Evolutionary conservation across 148 eudicot genomes (phyloP).

Genomic region (Euryodendron excelsum): DNA sequence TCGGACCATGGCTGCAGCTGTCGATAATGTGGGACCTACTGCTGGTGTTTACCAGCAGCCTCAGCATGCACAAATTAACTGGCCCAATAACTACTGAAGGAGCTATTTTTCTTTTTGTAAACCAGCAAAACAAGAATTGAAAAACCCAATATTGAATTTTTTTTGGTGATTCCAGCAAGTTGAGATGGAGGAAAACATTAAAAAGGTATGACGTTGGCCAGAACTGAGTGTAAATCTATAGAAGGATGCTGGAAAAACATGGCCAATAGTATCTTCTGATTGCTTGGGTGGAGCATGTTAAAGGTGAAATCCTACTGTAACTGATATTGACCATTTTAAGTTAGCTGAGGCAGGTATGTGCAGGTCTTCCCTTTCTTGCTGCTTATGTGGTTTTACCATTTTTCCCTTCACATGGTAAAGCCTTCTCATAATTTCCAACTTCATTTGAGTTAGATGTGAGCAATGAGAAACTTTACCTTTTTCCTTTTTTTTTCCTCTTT

Average conservation of each 20-base stretch:
- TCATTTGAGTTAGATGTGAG: slow-evolving; percentile 2
- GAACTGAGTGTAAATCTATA: slow-evolving; percentile 31
- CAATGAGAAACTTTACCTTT: slow-evolving; percentile 5
- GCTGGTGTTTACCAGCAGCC: slow-evolving; percentile 62
- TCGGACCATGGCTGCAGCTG: slow-evolving; percentile 61
- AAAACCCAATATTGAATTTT: slow-evolving; percentile 30
- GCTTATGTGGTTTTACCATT: slow-evolving; percentile 14
- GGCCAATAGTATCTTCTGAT: slow-evolving; percentile 23
- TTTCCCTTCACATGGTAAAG: slow-evolving; percentile 7
- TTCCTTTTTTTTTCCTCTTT: not conserved
- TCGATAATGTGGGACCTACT: slow-evolving; percentile 60
- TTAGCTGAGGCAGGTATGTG: slow-evolving; percentile 17
- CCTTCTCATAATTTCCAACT: not conserved
- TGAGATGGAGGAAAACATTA: slow-evolving; percentile 15
- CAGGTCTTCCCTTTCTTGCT: slow-evolving; percentile 29
- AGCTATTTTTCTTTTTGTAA: slow-evolving; percentile 11
- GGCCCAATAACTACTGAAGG: slow-evolving; percentile 74
- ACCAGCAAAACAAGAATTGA: slow-evolving; percentile 23
- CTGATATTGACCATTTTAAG: slow-evolving; percentile 17
- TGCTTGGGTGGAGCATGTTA: slow-evolving; percentile 23
- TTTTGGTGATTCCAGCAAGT: slow-evolving; percentile 20
- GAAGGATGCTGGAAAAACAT: slow-evolving; percentile 25
- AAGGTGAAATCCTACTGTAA: slow-evolving; percentile 26
- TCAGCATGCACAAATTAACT: slow-evolving; percentile 68
- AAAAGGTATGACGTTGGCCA: slow-evolving; percentile 19